phyloP scores from a whole-genome alignment of 2,329 filamentous ascomycete species.

The Pyrenochaeta sp. region DNA sequence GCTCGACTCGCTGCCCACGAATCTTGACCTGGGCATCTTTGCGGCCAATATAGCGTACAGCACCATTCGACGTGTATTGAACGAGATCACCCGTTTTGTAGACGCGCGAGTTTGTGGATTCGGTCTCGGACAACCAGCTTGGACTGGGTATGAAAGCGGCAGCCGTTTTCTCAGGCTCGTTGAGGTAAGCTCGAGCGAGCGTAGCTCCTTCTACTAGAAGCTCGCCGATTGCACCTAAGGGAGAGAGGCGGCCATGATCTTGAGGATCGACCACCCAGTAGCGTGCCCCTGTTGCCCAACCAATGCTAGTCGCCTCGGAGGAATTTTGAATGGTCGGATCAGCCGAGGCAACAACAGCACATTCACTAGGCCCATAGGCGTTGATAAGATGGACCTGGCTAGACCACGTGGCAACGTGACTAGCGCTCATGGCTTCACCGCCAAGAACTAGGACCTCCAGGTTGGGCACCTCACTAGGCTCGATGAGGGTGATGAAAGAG shows the following conservation, averaged over 20 bases:
- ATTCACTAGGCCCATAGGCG: background rate
- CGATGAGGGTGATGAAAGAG: background rate
- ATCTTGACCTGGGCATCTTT: conserved; percentile 24
- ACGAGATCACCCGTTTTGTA: background rate
- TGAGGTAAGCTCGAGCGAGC: conserved; percentile 34
- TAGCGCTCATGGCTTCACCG: background rate
- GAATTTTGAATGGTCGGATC: background rate
- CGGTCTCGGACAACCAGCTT: conserved; percentile 14
- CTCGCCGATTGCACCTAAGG: conserved; percentile 48
- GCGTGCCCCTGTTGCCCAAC: background rate
- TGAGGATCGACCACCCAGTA: conserved; percentile 18
- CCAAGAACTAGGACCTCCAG: background rate
- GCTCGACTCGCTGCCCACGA: conserved; percentile 26
- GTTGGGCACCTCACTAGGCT: background rate
- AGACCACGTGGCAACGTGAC: background rate
- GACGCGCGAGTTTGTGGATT: background rate
- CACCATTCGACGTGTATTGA: background rate
- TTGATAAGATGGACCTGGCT: background rate
- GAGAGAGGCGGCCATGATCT: conserved; percentile 15
- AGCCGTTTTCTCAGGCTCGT: conserved; percentile 18
- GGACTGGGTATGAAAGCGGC: conserved; percentile 18
- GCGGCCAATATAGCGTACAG: background rate
- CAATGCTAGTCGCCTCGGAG: background rate
- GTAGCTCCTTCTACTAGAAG: conserved; percentile 65
- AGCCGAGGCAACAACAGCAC: background rate